Evolutionary conservation across 2,329 filamentous ascomycete genomes (phyloP), one percentile per base, ranked within the genome.

Genomic region (Sphaerulina musiva): DNA sequence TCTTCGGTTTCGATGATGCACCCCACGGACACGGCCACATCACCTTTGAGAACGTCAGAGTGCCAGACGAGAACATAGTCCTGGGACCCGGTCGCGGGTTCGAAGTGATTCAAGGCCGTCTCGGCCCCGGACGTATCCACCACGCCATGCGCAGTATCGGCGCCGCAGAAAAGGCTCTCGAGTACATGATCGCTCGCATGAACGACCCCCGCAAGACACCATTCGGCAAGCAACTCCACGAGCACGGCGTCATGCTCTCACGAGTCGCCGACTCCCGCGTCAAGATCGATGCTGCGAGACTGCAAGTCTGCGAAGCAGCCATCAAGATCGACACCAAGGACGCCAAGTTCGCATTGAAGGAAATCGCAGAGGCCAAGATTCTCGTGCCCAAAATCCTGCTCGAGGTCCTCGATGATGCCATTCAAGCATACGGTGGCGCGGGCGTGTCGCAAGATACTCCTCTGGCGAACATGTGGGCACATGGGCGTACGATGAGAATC

Each of bases 21-120:
- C 93, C 93, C 2, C 93, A 98, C 72, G 93, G 93, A 54, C 93
- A 98, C 74, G 93, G 90, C 41, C 92, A 98, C 73, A 83, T 98
- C 68, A 81, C 77, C 40, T 97, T 98, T 75, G 79, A 84, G 55
- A 86, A 97, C 69, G 93, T 97, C 59, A 87, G 92, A 55, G 88
- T 98, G 0, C 92, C 92, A 6, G 83, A 78, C 32, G 76, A 77
- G 65, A 93, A 88, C 75, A 85, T 98, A 68, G 87, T 97, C 9
- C 85, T 98, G 3, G 92, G 93, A 57, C 89, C 93, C 71, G 93
- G 93, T 61, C 84, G 89, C 59, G 93, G 93, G 17, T 98, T 98
- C 71, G 93, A 98, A 73, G 95, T 98, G 69, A 96, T 98, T 68
- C 93, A 98, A 72, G 93, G 93, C 54, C 89, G 93, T 64, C 85